Conservation (phyloP, 768 basidiomycete species). For the Lactarius pseudohatsudake region DNA sequence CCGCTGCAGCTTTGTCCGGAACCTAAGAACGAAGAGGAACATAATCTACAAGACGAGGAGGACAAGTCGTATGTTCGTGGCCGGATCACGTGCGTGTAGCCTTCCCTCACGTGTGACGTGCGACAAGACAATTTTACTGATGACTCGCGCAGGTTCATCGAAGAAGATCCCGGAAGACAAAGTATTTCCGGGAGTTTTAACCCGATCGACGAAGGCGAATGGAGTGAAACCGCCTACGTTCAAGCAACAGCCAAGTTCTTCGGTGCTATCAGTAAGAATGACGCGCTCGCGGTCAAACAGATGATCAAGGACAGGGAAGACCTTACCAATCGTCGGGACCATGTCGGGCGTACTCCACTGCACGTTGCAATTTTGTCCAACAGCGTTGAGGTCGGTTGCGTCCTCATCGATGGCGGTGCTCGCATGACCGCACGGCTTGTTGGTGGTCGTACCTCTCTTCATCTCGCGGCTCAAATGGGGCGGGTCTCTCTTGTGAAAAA, state of each 20-base stretch:
- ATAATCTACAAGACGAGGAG: constrained; percentile 50
- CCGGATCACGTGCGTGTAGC: constrained; percentile 1
- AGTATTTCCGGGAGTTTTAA: constrained; percentile 63
- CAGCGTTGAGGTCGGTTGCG: constrained; percentile 46
- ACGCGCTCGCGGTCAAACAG: constrained; percentile 41
- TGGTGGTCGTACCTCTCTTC: constrained; percentile 55
- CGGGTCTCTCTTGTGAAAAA: constrained; percentile 45
- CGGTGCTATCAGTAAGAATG: constrained; percentile 49
- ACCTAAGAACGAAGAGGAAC: constrained; percentile 56
- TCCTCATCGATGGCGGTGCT: constrained; percentile 55
- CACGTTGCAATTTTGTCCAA: constrained; percentile 55
- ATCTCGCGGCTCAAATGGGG: constrained; percentile 55
- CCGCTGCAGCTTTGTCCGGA: constrained; percentile 50
- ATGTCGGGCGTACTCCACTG: constrained; percentile 60
- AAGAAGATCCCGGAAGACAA: constrained; percentile 62
- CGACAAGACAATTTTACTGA: background rate
- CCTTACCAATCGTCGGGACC: constrained; percentile 51
- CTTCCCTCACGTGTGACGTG: background rate
- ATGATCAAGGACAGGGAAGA: constrained; percentile 47
- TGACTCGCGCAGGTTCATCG: constrained; percentile 45
- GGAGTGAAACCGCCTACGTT: constrained; percentile 62
- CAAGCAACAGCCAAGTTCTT: constrained; percentile 56
- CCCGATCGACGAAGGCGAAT: constrained; percentile 66
- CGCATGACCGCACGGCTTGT: constrained; percentile 55
- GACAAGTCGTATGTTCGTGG: constrained; percentile 54